A percentile compares a stretch with the other conserved stretches of the same genome.
These are phyloP conservation scores for Circinella minor DNA, from an alignment of 371 early-diverging fungal genomes.

Conservation along the genomic window DNA sequence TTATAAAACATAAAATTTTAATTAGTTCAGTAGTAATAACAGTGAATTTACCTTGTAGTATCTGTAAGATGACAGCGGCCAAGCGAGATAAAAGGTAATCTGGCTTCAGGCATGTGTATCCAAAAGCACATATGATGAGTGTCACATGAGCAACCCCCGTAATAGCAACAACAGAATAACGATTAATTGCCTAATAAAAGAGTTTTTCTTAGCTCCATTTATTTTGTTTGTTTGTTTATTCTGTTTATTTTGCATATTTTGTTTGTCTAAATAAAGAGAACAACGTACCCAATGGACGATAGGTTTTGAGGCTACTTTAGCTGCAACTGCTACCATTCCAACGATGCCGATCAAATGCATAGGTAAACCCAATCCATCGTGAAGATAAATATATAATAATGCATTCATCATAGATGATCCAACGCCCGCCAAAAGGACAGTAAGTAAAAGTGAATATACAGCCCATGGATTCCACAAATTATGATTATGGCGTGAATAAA, in stretches of 20 bases:
- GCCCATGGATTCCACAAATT: conserved; percentile 4
- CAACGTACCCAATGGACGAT: conserved; percentile 10
- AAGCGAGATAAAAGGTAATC: conserved; percentile 15
- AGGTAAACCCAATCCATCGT: conserved; percentile 23
- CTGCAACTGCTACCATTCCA: conserved; percentile 13
- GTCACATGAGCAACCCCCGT: conserved; percentile 16
- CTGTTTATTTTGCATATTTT: not conserved
- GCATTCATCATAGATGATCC: conserved; percentile 26
- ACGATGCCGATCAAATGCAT: conserved; percentile 28
- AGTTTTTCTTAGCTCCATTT: too few relatives aligned
- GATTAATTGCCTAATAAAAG: not conserved
- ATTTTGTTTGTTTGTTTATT: conserved; percentile 71
- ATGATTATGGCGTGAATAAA: not conserved
- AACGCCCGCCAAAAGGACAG: conserved; percentile 14
- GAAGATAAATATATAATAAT: conserved; percentile 19
- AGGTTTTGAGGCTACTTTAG: conserved; percentile 14
- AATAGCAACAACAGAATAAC: not conserved
- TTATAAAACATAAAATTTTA: too few relatives aligned
- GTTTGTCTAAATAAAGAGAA: not conserved
- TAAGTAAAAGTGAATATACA: conserved; percentile 11
- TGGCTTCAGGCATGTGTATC: conserved; percentile 33
- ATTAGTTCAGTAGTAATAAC: not conserved
- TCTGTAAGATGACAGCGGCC: conserved; percentile 28
- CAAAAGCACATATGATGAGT: conserved; percentile 26
- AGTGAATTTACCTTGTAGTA: conserved; percentile 28